Conservation (phyloP, 129 eudicot species). For the Chrysanthemum seticuspe region DNA sequence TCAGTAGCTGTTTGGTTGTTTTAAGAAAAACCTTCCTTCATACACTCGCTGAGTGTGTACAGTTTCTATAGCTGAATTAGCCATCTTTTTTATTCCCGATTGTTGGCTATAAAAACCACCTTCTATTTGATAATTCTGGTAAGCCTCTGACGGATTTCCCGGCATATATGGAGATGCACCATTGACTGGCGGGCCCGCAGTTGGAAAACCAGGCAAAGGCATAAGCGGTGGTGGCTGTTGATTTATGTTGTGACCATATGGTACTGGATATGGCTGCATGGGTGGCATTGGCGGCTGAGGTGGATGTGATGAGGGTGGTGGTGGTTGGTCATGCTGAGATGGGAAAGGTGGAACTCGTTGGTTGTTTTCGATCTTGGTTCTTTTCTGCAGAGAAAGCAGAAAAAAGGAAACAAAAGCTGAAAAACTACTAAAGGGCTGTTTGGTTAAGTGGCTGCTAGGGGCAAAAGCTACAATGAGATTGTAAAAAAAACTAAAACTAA, state of each 20-base stretch:
- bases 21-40: too few species aligned
- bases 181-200: conserved; percentile 36
- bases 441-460: too few species aligned
- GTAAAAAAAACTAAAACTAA: too few species aligned
- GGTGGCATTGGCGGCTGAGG: conserved; percentile 72
- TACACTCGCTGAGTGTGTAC: too few species aligned
- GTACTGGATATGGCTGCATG: conserved; percentile 57
- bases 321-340: conserved; percentile 44
- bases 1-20: too few species aligned
- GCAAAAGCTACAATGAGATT: too few species aligned
- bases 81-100: conserved; percentile 1
- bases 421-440: too few species aligned
- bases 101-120: conserved; percentile 70
- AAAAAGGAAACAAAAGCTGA: too few species aligned
- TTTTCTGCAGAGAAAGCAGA: conserved; percentile 42
- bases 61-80: too few species aligned
- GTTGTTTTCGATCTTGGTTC: conserved; percentile 51
- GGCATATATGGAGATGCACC: conserved; percentile 49
- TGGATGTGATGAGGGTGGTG: conserved; percentile 78
- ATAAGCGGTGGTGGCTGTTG: conserved; percentile 50
- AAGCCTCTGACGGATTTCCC: conserved; percentile 39
- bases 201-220: conserved; percentile 42
- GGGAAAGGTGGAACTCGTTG: conserved; percentile 43
- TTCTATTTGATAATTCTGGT: conserved; percentile 67
- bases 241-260: conserved; percentile 46